Evolutionary conservation across 305 asterid genomes (phyloP).

Genomic region (Fraxinus greggii): DNA sequence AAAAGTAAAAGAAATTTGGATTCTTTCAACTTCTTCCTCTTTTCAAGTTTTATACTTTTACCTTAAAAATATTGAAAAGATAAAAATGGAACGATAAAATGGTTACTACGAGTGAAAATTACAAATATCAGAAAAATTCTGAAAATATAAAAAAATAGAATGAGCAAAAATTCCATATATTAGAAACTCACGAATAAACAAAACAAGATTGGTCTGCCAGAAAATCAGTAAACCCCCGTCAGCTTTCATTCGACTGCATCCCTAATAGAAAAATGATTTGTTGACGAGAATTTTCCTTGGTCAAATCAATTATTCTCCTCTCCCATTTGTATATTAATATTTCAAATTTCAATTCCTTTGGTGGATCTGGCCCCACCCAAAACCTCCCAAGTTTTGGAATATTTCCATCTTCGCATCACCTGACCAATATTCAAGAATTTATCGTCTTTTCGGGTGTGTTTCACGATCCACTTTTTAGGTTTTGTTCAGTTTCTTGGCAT

Average conservation of each 20-base stretch:
- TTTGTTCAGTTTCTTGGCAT: constrained; percentile 1
- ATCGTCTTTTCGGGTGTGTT: not conserved
- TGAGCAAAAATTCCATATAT: constrained; percentile 19
- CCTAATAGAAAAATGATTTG: constrained; percentile 6
- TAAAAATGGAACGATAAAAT: not conserved
- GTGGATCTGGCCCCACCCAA: constrained; percentile 28
- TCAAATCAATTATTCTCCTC: constrained; percentile 10
- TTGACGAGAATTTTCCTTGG: not conserved
- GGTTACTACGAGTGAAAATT: not conserved
- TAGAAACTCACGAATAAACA: constrained; percentile 20
- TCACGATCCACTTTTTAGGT: constrained; percentile 10
- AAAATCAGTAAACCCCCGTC: constrained; percentile 19
- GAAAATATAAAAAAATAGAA: constrained; percentile 8
- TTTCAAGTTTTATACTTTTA: not conserved
- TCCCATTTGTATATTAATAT: constrained; percentile 20
- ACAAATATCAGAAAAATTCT: not conserved
- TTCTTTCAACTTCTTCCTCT: not conserved
- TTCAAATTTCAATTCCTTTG: constrained; percentile 29
- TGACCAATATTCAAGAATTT: constrained; percentile 27
- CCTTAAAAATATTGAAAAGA: not conserved
- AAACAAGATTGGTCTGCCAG: not conserved
- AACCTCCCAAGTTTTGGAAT: constrained; percentile 5
- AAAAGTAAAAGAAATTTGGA: not conserved
- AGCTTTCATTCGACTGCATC: constrained; percentile 21
- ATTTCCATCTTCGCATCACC: constrained; percentile 26